phyloP scores from a whole-genome alignment of 208 protist genomes.

The Strigomonas galati region DNA sequence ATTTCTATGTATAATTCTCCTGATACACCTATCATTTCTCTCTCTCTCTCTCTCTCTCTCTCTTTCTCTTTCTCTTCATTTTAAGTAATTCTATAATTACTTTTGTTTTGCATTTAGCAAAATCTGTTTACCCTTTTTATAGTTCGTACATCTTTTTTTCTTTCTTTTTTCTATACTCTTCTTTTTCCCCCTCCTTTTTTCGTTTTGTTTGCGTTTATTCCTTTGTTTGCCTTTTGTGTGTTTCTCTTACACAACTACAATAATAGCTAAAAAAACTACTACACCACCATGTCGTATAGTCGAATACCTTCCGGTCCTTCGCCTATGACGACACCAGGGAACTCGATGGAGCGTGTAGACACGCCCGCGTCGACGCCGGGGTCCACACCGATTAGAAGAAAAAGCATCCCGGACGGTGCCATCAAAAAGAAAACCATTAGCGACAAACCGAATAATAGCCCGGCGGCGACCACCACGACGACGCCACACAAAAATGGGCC shows the following conservation, averaged over 20 bases:
- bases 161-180: neutral
- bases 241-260: too few relatives aligned
- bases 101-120: slow-evolving; percentile 18
- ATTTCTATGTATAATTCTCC: neutral
- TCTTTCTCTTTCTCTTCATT: slow-evolving; percentile 7
- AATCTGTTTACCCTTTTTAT: neutral
- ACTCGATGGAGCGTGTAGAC: neutral
- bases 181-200: too few relatives aligned
- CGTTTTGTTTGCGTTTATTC: too few relatives aligned
- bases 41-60: slow-evolving; percentile 11
- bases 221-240: too few relatives aligned
- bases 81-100: slow-evolving; percentile 3
- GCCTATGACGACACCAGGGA: neutral
- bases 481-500: neutral
- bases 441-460: neutral
- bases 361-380: neutral
- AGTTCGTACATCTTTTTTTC: neutral
- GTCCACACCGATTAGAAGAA: neutral
- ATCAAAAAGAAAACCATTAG: neutral
- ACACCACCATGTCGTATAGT: neutral
- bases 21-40: slow-evolving; percentile 9
- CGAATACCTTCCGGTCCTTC: neutral
- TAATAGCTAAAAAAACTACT: neutral
- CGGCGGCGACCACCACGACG: neutral
- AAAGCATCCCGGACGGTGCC: neutral